Conservation (phyloP, 208 protist genomes). For the Crithidia brevicula region DNA sequence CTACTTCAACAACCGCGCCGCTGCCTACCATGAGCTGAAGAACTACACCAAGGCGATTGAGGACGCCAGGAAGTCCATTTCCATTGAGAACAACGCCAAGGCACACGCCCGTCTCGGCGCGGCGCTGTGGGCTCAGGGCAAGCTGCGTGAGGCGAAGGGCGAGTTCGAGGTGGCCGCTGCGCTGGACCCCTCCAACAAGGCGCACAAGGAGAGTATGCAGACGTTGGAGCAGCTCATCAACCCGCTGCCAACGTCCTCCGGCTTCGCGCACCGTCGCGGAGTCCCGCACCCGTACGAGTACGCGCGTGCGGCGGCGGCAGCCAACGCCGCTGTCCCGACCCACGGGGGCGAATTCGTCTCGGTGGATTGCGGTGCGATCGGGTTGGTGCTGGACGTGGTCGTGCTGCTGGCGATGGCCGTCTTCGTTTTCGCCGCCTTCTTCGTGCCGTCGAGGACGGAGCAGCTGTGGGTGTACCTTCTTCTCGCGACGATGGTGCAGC, state of each 20-base stretch:
- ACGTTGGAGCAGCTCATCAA: slow-evolving; percentile 42
- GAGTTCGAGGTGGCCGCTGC: slow-evolving; percentile 56
- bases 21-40: slow-evolving; percentile 73
- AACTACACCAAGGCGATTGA: slow-evolving; percentile 78
- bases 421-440: slow-evolving; percentile 30
- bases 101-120: slow-evolving; percentile 62
- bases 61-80: slow-evolving; percentile 61
- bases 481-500: slow-evolving; percentile 44
- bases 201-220: slow-evolving; percentile 40
- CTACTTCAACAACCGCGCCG: slow-evolving; percentile 91
- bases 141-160: slow-evolving; percentile 47
- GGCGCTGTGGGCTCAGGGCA: slow-evolving; percentile 62
- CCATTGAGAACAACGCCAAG: slow-evolving; percentile 68
- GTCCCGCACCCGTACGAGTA: slow-evolving; percentile 46
- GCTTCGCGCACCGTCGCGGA: slow-evolving; percentile 25
- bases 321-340: slow-evolving; percentile 27
- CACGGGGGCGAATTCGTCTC: slow-evolving; percentile 50
- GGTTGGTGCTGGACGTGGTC: slow-evolving; percentile 32
- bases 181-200: slow-evolving; percentile 54
- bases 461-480: slow-evolving; percentile 50
- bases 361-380: slow-evolving; percentile 30
- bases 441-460: slow-evolving; percentile 24
- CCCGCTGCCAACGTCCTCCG: slow-evolving; percentile 21
- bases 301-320: slow-evolving; percentile 34
- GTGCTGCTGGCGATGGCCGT: slow-evolving; percentile 19